Conservation (phyloP, 495 filamentous ascomycete species). For the Hypoxylon rickii region DNA sequence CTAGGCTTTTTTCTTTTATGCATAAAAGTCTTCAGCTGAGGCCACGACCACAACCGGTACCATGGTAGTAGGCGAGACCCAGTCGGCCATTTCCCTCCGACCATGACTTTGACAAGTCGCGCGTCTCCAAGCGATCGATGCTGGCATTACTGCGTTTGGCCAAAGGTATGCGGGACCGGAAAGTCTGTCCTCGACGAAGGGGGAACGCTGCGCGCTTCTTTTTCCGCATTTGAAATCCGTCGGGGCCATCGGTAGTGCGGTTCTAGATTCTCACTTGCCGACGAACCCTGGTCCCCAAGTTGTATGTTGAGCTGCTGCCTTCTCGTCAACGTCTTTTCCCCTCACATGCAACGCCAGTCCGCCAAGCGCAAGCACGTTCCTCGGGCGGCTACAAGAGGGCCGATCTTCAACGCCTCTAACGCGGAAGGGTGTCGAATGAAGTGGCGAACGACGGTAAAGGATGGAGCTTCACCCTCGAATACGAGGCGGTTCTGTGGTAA, state of each 20-base stretch:
- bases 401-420: conserved; percentile 18
- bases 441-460: conserved; percentile 18
- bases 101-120: conserved; percentile 6
- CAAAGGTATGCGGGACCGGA: conserved; percentile 27
- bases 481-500: conserved; percentile 3
- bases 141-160: conserved; percentile 26
- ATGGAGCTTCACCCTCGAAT: conserved; percentile 1
- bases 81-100: conserved; percentile 18
- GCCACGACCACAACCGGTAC: conserved; percentile 16
- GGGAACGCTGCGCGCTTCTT: conserved; percentile 21
- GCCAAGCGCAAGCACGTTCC: conserved; percentile 21
- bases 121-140: conserved; percentile 33
- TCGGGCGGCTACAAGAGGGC: conserved; percentile 15
- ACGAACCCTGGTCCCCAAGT: conserved; percentile 14
- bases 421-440: conserved; percentile 4
- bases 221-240: conserved; percentile 25
- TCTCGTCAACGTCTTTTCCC: conserved; percentile 14
- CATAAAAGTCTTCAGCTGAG: conserved; percentile 28
- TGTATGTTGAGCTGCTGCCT: conserved; percentile 20
- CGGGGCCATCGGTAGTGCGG: conserved; percentile 24
- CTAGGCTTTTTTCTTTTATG: conserved; percentile 18
- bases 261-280: conserved; percentile 35
- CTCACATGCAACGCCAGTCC: conserved; percentile 22
- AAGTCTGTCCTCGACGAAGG: conserved; percentile 14
- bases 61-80: conserved; percentile 23